Conservation (phyloP, 352 stramenopile species). For the Phytophthora fragariaefolia region DNA sequence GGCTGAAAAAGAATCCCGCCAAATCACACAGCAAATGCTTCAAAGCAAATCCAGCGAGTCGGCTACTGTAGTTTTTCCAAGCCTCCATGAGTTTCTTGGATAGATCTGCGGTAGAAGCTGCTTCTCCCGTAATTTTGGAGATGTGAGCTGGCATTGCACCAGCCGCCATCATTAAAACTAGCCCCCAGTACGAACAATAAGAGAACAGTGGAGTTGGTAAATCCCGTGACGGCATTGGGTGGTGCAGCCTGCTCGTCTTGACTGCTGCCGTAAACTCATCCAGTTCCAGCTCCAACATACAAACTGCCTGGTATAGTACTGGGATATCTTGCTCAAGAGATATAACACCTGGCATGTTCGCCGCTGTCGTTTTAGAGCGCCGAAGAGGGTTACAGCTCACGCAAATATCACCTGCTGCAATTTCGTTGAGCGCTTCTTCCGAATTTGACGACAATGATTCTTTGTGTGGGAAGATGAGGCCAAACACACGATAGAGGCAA, state of each 20-base stretch:
- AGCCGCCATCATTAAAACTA: constrained; percentile 59
- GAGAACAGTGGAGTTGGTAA: constrained; percentile 46
- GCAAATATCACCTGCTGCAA: constrained; percentile 61
- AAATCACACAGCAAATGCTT: constrained; percentile 72
- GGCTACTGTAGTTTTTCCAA: constrained; percentile 65
- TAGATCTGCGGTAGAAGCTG: constrained; percentile 25
- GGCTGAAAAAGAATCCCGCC: constrained; percentile 64
- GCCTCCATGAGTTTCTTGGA: constrained; percentile 56
- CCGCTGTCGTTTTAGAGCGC: constrained; percentile 13
- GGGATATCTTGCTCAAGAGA: constrained; percentile 77
- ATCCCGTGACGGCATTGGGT: constrained; percentile 35
- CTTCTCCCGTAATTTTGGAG: constrained; percentile 54
- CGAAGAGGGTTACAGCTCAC: constrained; percentile 47
- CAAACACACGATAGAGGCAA: constrained; percentile 69
- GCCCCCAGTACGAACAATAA: constrained; percentile 79
- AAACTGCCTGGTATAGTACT: constrained; percentile 60
- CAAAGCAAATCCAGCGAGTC: constrained; percentile 54
- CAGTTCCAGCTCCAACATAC: constrained; percentile 61
- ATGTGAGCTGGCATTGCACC: constrained; percentile 68
- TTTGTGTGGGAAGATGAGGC: constrained; percentile 80
- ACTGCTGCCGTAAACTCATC: constrained; percentile 65
- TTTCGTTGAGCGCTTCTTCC: constrained; percentile 61
- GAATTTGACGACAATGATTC: constrained; percentile 55
- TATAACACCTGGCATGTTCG: constrained; percentile 20
- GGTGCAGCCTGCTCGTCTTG: constrained; percentile 71